Evolutionary conservation across 2,329 filamentous ascomycete genomes (phyloP).

Genomic region (Thelonectria discophora): DNA sequence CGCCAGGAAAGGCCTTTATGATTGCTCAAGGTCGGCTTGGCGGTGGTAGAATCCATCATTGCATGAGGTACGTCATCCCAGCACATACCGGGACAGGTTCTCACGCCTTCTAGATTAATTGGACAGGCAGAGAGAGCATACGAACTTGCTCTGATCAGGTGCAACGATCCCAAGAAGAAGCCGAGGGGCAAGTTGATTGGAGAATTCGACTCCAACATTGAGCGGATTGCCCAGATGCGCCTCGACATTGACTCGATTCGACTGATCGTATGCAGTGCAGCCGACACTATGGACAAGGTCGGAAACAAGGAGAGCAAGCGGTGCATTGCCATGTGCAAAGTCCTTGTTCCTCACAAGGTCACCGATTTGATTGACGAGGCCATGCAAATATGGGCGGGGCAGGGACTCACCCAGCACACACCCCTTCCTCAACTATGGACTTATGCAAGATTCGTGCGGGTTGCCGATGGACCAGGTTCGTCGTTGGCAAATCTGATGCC

Average conservation of each 20-base stretch:
- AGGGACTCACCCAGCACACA: slow-evolving; percentile 88
- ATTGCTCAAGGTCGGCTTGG: slow-evolving; percentile 25
- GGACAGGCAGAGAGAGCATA: slow-evolving; percentile 27
- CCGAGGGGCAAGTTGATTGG: slow-evolving; percentile 24
- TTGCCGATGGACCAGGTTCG: slow-evolving; percentile 77
- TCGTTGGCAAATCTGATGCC: no score
- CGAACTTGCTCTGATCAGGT: slow-evolving; percentile 19
- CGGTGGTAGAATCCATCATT: slow-evolving; percentile 23
- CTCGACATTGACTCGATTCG: slow-evolving; percentile 90
- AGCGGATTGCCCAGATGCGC: slow-evolving; percentile 85
- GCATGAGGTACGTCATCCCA: slow-evolving; percentile 13
- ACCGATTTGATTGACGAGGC: slow-evolving; percentile 87
- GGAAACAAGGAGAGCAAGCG: slow-evolving; percentile 84
- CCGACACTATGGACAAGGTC: slow-evolving; percentile 84
- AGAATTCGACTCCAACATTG: slow-evolving; percentile 71
- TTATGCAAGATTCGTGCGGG: slow-evolving; percentile 75
- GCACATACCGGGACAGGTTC: slow-evolving; percentile 40
- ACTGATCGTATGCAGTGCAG: slow-evolving; percentile 85
- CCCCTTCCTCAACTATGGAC: slow-evolving; percentile 79
- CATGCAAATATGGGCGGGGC: slow-evolving; percentile 88
- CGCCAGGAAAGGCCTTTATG: slow-evolving; percentile 15
- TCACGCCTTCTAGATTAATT: slow-evolving; percentile 83
- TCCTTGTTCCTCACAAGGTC: slow-evolving; percentile 80
- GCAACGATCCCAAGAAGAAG: slow-evolving; percentile 29
- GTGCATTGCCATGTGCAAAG: slow-evolving; percentile 91